phyloP scores from a whole-genome alignment of 176 grass and related monocot species.

The Guadua angustifolia region DNA sequence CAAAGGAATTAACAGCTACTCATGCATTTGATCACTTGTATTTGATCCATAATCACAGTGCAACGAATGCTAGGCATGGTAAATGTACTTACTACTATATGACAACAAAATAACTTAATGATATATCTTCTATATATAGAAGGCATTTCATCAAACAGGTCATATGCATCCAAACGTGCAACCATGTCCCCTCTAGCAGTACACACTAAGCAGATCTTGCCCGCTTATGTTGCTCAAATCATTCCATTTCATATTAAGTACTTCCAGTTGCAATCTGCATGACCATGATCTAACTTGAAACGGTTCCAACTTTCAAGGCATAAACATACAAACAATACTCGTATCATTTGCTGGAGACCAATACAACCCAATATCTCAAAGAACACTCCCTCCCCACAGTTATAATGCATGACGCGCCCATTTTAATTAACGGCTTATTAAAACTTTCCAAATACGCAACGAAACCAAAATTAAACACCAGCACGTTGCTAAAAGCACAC shows the following conservation, averaged over 20 bases:
- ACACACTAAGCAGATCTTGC: not conserved
- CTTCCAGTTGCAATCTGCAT: slow-evolving; percentile 19
- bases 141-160: slow-evolving; percentile 16
- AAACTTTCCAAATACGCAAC: slow-evolving; percentile 34
- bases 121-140: not conserved
- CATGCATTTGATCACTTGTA: slow-evolving; percentile 29
- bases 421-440: slow-evolving; percentile 21
- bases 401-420: slow-evolving; percentile 39
- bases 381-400: slow-evolving; percentile 4
- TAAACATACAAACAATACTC: not conserved
- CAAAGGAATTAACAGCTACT: slow-evolving; percentile 23
- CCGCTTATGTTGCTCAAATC: slow-evolving; percentile 1
- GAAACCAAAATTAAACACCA: slow-evolving; percentile 14
- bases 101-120: not conserved
- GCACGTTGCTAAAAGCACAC: slow-evolving; percentile 15
- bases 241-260: slow-evolving; percentile 26
- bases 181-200: not conserved
- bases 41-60: slow-evolving; percentile 5
- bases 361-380: slow-evolving; percentile 16
- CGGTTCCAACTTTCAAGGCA: not conserved
- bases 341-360: slow-evolving; percentile 5
- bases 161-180: not conserved
- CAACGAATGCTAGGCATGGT: not conserved
- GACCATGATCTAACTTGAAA: slow-evolving; percentile 23
- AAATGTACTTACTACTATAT: slow-evolving; percentile 31